These are phyloP conservation scores for Dactylonectria macrodidyma DNA, from an alignment of 2,329 filamentous ascomycete genomes.

Conservation along the genomic window DNA sequence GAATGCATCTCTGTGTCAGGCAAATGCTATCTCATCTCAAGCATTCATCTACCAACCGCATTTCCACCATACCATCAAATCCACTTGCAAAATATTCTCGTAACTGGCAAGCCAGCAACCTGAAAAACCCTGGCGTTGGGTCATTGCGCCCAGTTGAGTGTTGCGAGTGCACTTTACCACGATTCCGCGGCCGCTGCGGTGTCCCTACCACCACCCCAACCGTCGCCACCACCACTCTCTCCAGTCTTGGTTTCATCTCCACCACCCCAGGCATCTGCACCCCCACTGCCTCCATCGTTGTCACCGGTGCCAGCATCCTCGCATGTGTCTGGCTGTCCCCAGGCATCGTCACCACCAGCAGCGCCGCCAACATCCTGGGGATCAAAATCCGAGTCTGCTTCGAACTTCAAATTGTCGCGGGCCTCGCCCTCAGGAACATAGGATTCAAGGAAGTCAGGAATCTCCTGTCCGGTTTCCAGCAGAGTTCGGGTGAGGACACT, in stretches of 20 bases:
- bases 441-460: constrained; percentile 85
- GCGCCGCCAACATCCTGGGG: constrained; percentile 52
- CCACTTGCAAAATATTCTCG: not conserved
- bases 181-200: not conserved
- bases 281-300: constrained; percentile 6
- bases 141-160: not conserved
- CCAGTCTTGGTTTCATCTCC: constrained; percentile 35
- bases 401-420: constrained; percentile 65
- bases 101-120: not conserved
- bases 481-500: constrained; percentile 84
- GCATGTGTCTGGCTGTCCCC: constrained; percentile 19
- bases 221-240: constrained; percentile 16
- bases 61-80: not conserved
- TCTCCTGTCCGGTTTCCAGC: constrained; percentile 81
- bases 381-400: constrained; percentile 70
- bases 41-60: not conserved
- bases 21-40: constrained; percentile 17
- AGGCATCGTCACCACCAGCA: constrained; percentile 39
- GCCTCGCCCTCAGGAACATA: constrained; percentile 72
- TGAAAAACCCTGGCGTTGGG: not conserved
- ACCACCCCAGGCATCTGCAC: constrained; percentile 18
- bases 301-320: constrained; percentile 32
- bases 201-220: constrained; percentile 23
- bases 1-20: constrained; percentile 29
- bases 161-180: constrained; percentile 13